Evolutionary conservation across 2,329 filamentous ascomycete genomes (phyloP).

Genomic region (Aspergillus bombycis): DNA sequence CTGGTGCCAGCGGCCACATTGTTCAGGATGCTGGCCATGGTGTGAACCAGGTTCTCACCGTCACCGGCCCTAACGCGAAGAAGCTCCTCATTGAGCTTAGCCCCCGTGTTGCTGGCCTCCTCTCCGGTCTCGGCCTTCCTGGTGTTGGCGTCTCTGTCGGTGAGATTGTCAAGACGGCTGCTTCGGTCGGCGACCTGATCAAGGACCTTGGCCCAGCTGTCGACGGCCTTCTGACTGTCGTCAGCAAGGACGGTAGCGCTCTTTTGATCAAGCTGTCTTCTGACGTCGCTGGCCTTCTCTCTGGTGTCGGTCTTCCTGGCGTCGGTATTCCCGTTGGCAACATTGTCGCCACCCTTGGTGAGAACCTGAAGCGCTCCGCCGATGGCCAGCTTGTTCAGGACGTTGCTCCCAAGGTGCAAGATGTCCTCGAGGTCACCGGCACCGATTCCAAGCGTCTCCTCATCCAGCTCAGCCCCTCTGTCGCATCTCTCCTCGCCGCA

Average conservation of each 20-base stretch:
- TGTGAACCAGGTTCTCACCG: slow-evolving; percentile 33
- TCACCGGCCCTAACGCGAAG: slow-evolving; percentile 30
- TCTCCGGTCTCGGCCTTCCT: slow-evolving; percentile 33
- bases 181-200: slow-evolving; percentile 30
- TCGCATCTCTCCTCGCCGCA: slow-evolving; percentile 30
- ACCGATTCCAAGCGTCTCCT: slow-evolving; percentile 33
- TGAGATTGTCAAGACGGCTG: slow-evolving; percentile 30
- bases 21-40: slow-evolving; percentile 32
- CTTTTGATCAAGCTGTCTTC: slow-evolving; percentile 36
- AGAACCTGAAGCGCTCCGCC: slow-evolving; percentile 33
- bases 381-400: slow-evolving; percentile 31
- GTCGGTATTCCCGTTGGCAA: slow-evolving; percentile 33
- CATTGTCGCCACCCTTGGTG: slow-evolving; percentile 30
- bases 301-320: slow-evolving; percentile 32
- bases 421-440: slow-evolving; percentile 34
- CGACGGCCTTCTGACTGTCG: slow-evolving; percentile 35
- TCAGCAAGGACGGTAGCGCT: slow-evolving; percentile 31
- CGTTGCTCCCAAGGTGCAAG: slow-evolving; percentile 27
- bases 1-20: slow-evolving; percentile 26
- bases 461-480: slow-evolving; percentile 35
- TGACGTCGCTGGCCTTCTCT: slow-evolving; percentile 30
- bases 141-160: slow-evolving; percentile 31
- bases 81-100: slow-evolving; percentile 35
- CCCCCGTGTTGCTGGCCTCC: slow-evolving; percentile 32
- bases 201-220: slow-evolving; percentile 27